Evolutionary conservation across 768 basidiomycete genomes (phyloP).

Genomic region (Amanita jacksonii): DNA sequence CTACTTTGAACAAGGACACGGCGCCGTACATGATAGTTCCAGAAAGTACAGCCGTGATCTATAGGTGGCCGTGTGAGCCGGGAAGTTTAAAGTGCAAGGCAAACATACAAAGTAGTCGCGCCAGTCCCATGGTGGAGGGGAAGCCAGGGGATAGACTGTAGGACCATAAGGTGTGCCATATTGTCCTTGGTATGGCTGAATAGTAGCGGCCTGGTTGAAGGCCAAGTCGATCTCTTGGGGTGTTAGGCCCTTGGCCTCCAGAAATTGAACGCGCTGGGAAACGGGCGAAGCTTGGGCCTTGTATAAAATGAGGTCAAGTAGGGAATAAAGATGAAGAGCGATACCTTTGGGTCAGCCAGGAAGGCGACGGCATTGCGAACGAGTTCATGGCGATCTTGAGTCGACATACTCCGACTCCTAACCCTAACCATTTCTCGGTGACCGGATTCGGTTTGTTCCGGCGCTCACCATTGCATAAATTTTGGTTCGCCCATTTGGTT

Average conservation of each 20-base stretch:
- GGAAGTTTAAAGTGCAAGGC: conserved; percentile 4
- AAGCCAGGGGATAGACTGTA: conserved; percentile 20
- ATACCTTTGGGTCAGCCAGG: conserved; percentile 75
- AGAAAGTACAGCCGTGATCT: conserved; percentile 92
- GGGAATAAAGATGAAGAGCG: not conserved
- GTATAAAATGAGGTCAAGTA: not conserved
- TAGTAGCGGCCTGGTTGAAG: conserved; percentile 47
- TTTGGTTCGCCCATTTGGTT: conserved; percentile 4
- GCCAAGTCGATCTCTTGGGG: conserved; percentile 80
- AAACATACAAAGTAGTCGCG: conserved; percentile 87
- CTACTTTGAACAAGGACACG: conserved; percentile 67
- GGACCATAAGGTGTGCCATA: not conserved
- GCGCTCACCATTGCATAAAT: conserved; percentile 15
- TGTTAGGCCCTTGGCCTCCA: conserved; percentile 90
- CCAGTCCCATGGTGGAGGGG: conserved; percentile 76
- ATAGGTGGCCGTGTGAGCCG: too few relatives aligned
- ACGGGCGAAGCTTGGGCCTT: conserved; percentile 74
- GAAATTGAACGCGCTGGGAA: conserved; percentile 81
- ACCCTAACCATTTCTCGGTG: conserved; percentile 8
- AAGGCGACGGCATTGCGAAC: conserved; percentile 78
- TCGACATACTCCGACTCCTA: conserved; percentile 5
- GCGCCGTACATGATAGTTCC: conserved; percentile 80
- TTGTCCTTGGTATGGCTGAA: conserved; percentile 11
- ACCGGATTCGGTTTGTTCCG: conserved; percentile 16
- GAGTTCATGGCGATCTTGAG: conserved; percentile 58